These are phyloP conservation scores for Globisporangium parvum DNA, from an alignment of 352 stramenopile species.

Conservation along the genomic window DNA sequence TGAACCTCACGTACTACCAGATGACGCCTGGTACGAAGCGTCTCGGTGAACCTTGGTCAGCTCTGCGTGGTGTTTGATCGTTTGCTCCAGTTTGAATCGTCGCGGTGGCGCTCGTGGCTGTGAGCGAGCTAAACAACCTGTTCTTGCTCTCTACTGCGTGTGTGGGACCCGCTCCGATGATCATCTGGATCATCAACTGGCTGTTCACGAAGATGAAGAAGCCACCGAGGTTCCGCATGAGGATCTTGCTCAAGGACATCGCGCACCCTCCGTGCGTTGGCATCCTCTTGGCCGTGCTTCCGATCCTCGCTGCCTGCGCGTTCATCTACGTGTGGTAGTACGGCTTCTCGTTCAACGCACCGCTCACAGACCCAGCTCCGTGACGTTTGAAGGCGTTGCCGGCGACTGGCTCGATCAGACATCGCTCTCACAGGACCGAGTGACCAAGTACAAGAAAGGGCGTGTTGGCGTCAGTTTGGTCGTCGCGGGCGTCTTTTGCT, in stretches of 20 bases:
- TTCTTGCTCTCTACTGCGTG: neutral
- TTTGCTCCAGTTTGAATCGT: neutral
- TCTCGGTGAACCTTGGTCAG: constrained; percentile 67
- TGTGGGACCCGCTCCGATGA: constrained; percentile 26
- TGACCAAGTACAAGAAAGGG: constrained; percentile 82
- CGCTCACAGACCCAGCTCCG: constrained; percentile 41
- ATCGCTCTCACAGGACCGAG: constrained; percentile 63
- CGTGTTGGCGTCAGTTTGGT: constrained; percentile 83
- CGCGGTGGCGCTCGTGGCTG: too few relatives aligned
- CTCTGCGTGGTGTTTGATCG: constrained; percentile 80
- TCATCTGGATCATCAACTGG: constrained; percentile 93
- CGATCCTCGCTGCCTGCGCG: constrained; percentile 40
- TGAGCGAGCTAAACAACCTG: neutral
- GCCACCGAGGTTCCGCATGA: constrained; percentile 90
- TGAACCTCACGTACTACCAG: constrained; percentile 81
- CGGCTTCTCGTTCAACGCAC: constrained; percentile 35
- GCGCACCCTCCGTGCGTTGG: constrained; percentile 80
- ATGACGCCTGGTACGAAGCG: constrained; percentile 54
- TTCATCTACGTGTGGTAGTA: constrained; percentile 86
- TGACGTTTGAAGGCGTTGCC: constrained; percentile 80
- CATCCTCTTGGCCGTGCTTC: constrained; percentile 54
- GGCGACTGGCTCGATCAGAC: constrained; percentile 88
- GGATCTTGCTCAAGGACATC: constrained; percentile 88
- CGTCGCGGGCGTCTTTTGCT: constrained; percentile 74
- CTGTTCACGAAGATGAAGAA: constrained; percentile 95